phyloP scores from a whole-genome alignment of 257 asterid species.

The Nicotiana benthamiana region DNA sequence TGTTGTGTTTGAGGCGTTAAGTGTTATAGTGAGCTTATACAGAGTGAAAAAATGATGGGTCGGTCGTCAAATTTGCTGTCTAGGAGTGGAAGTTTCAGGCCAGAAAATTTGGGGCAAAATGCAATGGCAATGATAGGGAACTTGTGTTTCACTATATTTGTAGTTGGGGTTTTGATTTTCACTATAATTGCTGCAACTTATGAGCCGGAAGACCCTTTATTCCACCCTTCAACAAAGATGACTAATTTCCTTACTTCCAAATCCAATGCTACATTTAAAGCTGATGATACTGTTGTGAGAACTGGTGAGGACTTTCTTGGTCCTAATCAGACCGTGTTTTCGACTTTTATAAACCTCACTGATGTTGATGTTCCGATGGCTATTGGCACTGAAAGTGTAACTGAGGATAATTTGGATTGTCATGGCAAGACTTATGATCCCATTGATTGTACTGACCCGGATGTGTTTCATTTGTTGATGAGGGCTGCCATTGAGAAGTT shows the following conservation, averaged over 20 bases:
- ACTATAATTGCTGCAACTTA: constrained; percentile 55
- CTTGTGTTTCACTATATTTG: constrained; percentile 53
- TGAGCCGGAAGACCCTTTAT: constrained; percentile 52
- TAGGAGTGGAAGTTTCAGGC: constrained; percentile 41
- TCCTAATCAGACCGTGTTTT: constrained; percentile 66
- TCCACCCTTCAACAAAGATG: constrained; percentile 79
- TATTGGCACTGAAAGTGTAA: neutral
- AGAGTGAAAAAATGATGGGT: constrained; percentile 34
- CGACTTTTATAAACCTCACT: constrained; percentile 57
- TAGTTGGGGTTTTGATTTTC: constrained; percentile 52
- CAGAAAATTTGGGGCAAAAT: constrained; percentile 73
- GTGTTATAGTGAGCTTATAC: neutral
- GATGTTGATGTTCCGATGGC: constrained; percentile 52
- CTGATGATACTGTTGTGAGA: constrained; percentile 65
- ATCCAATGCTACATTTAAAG: constrained; percentile 68
- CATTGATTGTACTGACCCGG: constrained; percentile 68
- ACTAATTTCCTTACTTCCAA: constrained; percentile 64
- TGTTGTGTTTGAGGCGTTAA: neutral
- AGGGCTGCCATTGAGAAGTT: constrained; percentile 58
- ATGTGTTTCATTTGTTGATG: constrained; percentile 75
- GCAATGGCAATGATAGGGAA: constrained; percentile 50
- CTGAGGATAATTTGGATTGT: constrained; percentile 26
- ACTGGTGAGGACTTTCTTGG: constrained; percentile 93
- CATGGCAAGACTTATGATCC: constrained; percentile 42
- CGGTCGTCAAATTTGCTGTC: constrained; percentile 33